Percentiles rank a stretch among this genome's conserved stretches.
Conservation (phyloP, 805 yeast species). For the Cyberlindnera saturnus region DNA sequence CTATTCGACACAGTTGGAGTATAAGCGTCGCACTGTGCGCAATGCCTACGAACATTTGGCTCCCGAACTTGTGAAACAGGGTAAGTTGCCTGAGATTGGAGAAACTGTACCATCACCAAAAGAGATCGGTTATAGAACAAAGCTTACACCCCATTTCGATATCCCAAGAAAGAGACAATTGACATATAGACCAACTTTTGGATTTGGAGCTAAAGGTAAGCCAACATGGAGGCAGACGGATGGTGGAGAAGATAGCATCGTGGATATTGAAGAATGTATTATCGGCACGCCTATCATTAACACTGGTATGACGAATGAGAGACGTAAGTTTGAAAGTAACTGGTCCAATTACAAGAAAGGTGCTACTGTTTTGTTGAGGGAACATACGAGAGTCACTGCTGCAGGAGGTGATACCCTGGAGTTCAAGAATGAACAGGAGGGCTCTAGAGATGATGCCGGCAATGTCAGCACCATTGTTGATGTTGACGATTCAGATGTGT, state of each 20-base stretch:
- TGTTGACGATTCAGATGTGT: constrained; percentile 21
- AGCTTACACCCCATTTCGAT: constrained; percentile 93
- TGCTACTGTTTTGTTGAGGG: constrained; percentile 82
- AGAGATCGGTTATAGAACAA: constrained; percentile 76
- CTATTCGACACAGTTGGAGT: constrained; percentile 64
- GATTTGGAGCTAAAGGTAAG: constrained; percentile 84
- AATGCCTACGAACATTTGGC: constrained; percentile 82
- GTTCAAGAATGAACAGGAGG: constrained; percentile 33
- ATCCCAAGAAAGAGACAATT: constrained; percentile 50
- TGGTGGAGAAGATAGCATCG: constrained; percentile 58
- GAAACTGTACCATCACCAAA: constrained; percentile 73
- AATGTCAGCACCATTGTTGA: constrained; percentile 33
- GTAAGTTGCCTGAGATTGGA: constrained; percentile 52
- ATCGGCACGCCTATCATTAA: constrained; percentile 83
- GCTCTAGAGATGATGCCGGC: constrained; percentile 36
- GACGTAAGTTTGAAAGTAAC: constrained; percentile 45
- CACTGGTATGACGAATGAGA: constrained; percentile 64
- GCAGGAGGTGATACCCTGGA: constrained; percentile 21
- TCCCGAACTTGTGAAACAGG: constrained; percentile 38
- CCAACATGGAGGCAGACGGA: constrained; percentile 54
- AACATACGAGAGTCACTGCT: constrained; percentile 46
- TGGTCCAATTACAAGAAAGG: constrained; percentile 57
- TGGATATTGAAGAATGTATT: constrained; percentile 91
- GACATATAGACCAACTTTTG: constrained; percentile 59
- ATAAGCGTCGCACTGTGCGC: constrained; percentile 67